Evolutionary conservation across 2,329 filamentous ascomycete genomes (phyloP), one percentile per base, ranked within the genome.

Genomic region (Xylariaceae sp.): DNA sequence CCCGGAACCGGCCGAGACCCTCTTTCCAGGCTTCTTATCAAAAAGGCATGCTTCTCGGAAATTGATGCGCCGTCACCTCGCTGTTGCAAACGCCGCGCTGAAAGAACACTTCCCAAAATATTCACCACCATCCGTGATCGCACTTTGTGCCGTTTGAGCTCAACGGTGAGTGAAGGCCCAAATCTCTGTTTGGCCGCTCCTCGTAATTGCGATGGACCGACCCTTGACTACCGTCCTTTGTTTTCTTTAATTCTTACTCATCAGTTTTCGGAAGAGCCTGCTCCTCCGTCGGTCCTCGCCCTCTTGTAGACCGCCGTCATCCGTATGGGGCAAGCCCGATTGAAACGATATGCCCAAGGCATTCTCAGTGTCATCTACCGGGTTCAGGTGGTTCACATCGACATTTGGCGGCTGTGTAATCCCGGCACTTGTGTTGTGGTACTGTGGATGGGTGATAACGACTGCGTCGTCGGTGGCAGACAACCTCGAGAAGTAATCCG

Each of bases 321-420:
- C 46, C n/a, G 45, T 29, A 36, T 49, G 56, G 9, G 4, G 26
- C 26, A 8, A 26, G 26, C 54, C 50, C 32, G 65, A 65, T 15
- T 55, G 58, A 7, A 64, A 63, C 37, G 59, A 51, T 29, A 51
- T 5, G 13, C 48, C 34, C 54, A 58, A 12, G 13, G 32, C 34
- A 5, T 13, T 16, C n/a, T 49, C 22, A 1, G 48, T 16, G 8
- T 3, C 48, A n/a, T 40, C 61, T 48, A 58, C 61, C 3, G 60
- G 63, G 46, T 61, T 56, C 29, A 74, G 59, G 53, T 75, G 77
- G 56, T 74, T 72, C 32, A 66, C 63, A 21, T 65, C 70, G 44
- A 75, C 72, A 53, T 70, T 76, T 40, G 65, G 67, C n/a, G 56
- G 52, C 21, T 52, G 45, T 15, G 48, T 43, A 32, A 58, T 49